phyloP scores from a whole-genome alignment of 106 monocot genomes.

The Platanthera guangdongensis region DNA sequence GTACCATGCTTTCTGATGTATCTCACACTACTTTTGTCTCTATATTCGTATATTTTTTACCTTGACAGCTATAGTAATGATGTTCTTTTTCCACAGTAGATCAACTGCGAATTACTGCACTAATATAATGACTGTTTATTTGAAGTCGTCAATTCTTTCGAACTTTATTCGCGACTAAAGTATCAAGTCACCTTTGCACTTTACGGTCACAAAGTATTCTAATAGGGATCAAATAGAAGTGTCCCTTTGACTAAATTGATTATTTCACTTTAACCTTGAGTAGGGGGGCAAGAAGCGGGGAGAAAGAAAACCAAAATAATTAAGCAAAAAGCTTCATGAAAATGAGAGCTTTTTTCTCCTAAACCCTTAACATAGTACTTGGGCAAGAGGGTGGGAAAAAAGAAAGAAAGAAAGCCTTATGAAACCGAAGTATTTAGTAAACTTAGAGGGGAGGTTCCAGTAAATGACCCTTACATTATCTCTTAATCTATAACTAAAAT shows the following conservation, averaged over 20 bases:
- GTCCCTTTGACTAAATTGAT: neutral
- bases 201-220: neutral
- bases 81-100: neutral
- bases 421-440: too few species aligned
- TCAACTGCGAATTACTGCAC: neutral
- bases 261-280: neutral
- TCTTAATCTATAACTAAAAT: too few species aligned
- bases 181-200: neutral
- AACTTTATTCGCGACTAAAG: neutral
- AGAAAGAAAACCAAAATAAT: too few species aligned
- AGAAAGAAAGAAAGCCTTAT: too few species aligned
- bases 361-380: too few species aligned
- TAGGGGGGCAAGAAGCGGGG: too few species aligned
- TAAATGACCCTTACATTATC: too few species aligned
- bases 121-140: neutral
- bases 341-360: too few species aligned
- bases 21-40: neutral
- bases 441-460: too few species aligned
- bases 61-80: neutral
- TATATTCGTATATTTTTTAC: neutral
- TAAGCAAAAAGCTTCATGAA: too few species aligned
- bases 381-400: too few species aligned
- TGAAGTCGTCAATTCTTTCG: neutral
- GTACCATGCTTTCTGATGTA: constrained; percentile 54
- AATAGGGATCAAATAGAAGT: neutral